phyloP scores from a whole-genome alignment of 495 filamentous ascomycete species.

The Xylaria acuta region DNA sequence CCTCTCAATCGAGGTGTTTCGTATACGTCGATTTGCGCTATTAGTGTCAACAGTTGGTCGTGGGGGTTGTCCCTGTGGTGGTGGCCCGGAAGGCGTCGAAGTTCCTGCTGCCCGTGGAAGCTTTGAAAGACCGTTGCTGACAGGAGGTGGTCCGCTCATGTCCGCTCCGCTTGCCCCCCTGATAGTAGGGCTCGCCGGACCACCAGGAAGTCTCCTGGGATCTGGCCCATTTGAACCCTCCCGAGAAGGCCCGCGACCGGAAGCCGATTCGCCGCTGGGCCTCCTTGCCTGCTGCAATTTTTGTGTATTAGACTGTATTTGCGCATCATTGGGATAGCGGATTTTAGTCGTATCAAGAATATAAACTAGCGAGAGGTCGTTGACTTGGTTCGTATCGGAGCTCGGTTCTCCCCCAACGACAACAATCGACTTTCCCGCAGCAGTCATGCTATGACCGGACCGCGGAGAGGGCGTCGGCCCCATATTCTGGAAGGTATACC shows the following conservation, averaged over 20 bases:
- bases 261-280: constrained; percentile 47
- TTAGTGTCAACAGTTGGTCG: constrained; percentile 57
- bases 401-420: constrained; percentile 95
- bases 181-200: constrained; percentile 45
- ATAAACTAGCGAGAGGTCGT: constrained; percentile 88
- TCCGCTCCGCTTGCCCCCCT: constrained; percentile 43
- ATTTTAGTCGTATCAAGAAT: constrained; percentile 95
- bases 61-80: constrained; percentile 85
- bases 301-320: constrained; percentile 51
- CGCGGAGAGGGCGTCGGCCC: constrained; percentile 91
- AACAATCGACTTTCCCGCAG: constrained; percentile 88
- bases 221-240: constrained; percentile 69
- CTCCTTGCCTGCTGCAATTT: constrained; percentile 45
- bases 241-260: constrained; percentile 59
- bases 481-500: constrained; percentile 99
- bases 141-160: constrained; percentile 37
- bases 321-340: constrained; percentile 84
- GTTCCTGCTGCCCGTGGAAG: constrained; percentile 73
- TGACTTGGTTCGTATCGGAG: constrained; percentile 76
- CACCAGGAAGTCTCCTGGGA: constrained; percentile 58
- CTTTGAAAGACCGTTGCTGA: constrained; percentile 59
- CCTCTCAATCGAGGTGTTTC: constrained; percentile 52
- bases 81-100: constrained; percentile 78
- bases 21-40: constrained; percentile 37
- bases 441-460: constrained; percentile 97